Evolutionary conservation across 225 moss, liverwort and hornwort genomes (phyloP).

Genomic region (Marchantia paleacea): DNA sequence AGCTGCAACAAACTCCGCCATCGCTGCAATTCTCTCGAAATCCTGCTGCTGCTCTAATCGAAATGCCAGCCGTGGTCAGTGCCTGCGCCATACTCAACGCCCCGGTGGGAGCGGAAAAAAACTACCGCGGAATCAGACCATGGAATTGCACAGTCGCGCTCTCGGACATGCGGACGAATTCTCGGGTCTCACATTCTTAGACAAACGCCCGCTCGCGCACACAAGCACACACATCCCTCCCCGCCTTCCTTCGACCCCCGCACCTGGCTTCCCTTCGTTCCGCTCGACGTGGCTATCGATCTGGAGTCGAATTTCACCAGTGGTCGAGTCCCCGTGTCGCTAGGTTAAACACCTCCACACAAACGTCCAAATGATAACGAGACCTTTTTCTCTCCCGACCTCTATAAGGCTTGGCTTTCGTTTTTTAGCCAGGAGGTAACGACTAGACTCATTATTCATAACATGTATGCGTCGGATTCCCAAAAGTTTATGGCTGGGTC

Average conservation of each 20-base stretch:
- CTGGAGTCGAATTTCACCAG: neutral
- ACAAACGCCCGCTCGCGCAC: no score
- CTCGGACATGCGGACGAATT: neutral
- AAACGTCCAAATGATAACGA: constrained; percentile 14
- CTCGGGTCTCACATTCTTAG: neutral
- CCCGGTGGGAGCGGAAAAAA: neutral
- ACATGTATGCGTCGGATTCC: no score
- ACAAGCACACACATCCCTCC: neutral
- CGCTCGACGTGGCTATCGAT: neutral
- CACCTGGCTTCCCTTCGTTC: no score
- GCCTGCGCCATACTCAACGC: neutral
- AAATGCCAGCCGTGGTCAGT: neutral
- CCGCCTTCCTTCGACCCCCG: neutral
- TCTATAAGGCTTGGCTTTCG: neutral
- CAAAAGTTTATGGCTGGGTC: no score
- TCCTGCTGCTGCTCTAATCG: neutral
- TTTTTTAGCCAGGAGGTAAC: neutral
- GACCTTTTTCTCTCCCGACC: neutral
- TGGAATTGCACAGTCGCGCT: neutral
- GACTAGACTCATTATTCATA: no score
- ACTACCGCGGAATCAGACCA: neutral
- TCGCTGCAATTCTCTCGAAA: constrained; percentile 1
- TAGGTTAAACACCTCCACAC: constrained; percentile 15
- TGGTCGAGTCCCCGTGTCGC: neutral
- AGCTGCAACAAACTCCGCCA: neutral